Percentiles rank a stretch among this genome's conserved stretches.
phyloP scores from a whole-genome alignment of 768 basidiomycete species.

The Pleurotus tuber-regium region DNA sequence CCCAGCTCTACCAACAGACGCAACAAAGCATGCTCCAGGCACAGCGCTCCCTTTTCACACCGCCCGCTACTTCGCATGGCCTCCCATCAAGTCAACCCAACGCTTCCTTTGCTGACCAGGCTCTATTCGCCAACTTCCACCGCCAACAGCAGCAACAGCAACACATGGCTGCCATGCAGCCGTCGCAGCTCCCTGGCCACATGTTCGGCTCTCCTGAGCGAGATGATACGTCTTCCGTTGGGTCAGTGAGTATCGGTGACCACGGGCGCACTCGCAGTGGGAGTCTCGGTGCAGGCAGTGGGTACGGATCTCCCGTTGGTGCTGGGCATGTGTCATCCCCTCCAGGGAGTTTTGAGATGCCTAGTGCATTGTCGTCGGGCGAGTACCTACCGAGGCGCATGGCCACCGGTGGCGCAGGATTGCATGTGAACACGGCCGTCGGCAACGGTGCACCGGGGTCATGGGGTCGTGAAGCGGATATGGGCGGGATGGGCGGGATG shows the following conservation, averaged over 20 bases:
- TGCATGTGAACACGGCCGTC: constrained; percentile 10
- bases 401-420: constrained; percentile 5
- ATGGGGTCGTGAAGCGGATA: constrained; percentile 7
- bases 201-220: constrained; percentile 13
- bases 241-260: constrained; percentile 10
- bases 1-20: constrained; percentile 15
- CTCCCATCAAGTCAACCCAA: constrained; percentile 17
- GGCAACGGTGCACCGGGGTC: constrained; percentile 2
- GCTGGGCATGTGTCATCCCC: constrained; percentile 6
- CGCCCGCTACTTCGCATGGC: constrained; percentile 39
- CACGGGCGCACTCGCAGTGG: constrained; percentile 11
- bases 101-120: constrained; percentile 9
- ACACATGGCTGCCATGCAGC: constrained; percentile 1
- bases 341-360: constrained; percentile 13
- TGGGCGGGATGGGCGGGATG: constrained; percentile 14
- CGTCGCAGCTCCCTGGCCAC: not conserved
- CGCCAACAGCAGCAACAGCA: constrained; percentile 13
- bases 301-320: constrained; percentile 11
- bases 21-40: constrained; percentile 26
- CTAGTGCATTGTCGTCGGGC: constrained; percentile 9
- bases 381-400: constrained; percentile 7
- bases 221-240: constrained; percentile 16
- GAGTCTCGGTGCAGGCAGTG: constrained; percentile 11
- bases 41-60: constrained; percentile 38
- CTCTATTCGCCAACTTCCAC: constrained; percentile 10